phyloP scores from a whole-genome alignment of 805 yeast genomes.

The Nakazawaea siamensis region DNA sequence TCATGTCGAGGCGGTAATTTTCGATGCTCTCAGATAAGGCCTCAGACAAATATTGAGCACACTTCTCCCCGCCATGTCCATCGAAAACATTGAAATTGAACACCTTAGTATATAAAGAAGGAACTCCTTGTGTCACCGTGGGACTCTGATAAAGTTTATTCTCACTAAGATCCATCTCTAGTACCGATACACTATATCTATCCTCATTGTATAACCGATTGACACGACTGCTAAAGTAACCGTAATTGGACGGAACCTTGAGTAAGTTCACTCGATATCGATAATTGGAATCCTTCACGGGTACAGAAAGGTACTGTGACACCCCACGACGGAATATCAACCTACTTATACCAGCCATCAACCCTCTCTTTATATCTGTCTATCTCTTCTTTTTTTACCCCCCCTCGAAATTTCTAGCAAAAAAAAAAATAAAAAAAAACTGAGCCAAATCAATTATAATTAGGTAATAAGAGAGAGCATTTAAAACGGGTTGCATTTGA shows the following conservation, averaged over 20 bases:
- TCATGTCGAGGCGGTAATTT: slow-evolving; percentile 26
- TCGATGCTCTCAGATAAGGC: slow-evolving; percentile 51
- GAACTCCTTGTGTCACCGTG: not conserved
- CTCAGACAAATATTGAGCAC: slow-evolving; percentile 51
- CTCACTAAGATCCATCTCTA: slow-evolving; percentile 18
- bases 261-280: slow-evolving; percentile 44
- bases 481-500: too few relatives aligned
- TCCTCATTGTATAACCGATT: slow-evolving; percentile 81
- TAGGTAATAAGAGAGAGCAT: too few relatives aligned
- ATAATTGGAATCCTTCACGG: slow-evolving; percentile 15
- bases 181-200: slow-evolving; percentile 49
- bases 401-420: not conserved
- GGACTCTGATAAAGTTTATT: slow-evolving; percentile 12
- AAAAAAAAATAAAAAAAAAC: not conserved
- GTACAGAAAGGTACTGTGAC: slow-evolving; percentile 22
- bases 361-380: too few relatives aligned
- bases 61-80: slow-evolving; percentile 89
- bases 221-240: slow-evolving; percentile 72
- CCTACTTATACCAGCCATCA: too few relatives aligned
- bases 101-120: slow-evolving; percentile 22
- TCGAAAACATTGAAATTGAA: slow-evolving; percentile 78
- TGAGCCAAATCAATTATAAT: not conserved
- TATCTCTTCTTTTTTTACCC: not conserved
- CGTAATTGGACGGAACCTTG: slow-evolving; percentile 66
- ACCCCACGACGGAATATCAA: too few relatives aligned